These are phyloP conservation scores for Rhodotorula kratochvilovae DNA, from an alignment of 768 basidiomycete genomes.

Conservation along the genomic window DNA sequence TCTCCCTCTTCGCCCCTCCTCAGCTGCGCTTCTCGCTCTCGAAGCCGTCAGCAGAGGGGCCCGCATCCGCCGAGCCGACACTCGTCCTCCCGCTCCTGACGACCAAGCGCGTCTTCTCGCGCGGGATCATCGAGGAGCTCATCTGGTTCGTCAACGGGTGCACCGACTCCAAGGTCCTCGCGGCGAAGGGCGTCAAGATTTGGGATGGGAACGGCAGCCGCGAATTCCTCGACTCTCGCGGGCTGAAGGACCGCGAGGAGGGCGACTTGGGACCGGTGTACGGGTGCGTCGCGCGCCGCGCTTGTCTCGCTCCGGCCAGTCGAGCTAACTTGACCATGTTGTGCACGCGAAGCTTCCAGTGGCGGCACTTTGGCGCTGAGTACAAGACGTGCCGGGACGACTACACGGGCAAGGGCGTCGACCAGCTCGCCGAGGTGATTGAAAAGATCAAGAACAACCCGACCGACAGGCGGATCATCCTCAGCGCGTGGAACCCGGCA, in stretches of 20 bases:
- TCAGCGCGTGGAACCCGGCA: conserved; percentile 97
- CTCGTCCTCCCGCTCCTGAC: conserved; percentile 79
- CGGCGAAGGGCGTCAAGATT: conserved; percentile 80
- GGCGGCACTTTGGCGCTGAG: conserved; percentile 44
- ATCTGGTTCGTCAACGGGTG: conserved; percentile 86
- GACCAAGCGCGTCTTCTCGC: conserved; percentile 88
- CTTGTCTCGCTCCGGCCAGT: conserved; percentile 61
- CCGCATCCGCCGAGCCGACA: conserved; percentile 8
- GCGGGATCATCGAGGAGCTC: conserved; percentile 87
- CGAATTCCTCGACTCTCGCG: conserved; percentile 76
- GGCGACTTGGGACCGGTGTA: conserved; percentile 97
- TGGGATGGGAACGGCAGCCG: conserved; percentile 96
- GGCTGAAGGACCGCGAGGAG: conserved; percentile 74
- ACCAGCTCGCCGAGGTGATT: conserved; percentile 85
- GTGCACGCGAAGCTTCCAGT: conserved; percentile 38
- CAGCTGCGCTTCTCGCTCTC: conserved; percentile 82
- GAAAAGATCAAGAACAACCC: conserved; percentile 87
- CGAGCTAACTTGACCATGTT: conserved; percentile 34
- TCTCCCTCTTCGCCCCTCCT: conserved; percentile 86
- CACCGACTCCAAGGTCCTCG: conserved; percentile 73
- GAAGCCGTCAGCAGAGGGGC: not conserved
- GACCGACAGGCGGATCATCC: conserved; percentile 85
- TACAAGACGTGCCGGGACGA: conserved; percentile 50
- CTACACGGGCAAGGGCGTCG: conserved; percentile 54
- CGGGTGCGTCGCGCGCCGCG: conserved; percentile 72